Percentiles rank a stretch among this genome's conserved stretches.
These are phyloP conservation scores for Mycena latifolia DNA, from an alignment of 768 basidiomycete species.

Conservation along the genomic window DNA sequence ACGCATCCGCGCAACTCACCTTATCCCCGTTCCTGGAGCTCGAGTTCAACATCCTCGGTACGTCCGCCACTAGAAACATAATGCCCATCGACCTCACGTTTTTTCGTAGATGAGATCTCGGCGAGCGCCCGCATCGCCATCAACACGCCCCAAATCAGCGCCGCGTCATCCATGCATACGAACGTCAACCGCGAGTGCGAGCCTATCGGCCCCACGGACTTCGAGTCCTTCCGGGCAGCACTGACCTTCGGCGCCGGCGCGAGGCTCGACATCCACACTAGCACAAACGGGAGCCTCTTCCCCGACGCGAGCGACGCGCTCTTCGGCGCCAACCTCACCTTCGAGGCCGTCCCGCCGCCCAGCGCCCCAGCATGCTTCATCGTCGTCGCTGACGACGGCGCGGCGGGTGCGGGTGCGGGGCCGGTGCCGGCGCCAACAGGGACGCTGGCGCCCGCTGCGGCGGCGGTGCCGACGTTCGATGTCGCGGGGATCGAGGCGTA, in stretches of 20 bases:
- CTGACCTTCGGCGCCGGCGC: slow-evolving; percentile 24
- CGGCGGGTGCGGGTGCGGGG: neutral
- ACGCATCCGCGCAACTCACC: slow-evolving; percentile 8
- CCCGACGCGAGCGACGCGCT: neutral
- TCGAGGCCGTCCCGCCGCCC: neutral
- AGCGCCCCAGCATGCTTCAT: slow-evolving; percentile 13
- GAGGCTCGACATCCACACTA: slow-evolving; percentile 6
- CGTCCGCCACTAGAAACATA: neutral
- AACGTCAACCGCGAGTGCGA: slow-evolving; percentile 25
- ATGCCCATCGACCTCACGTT: neutral
- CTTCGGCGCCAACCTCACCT: slow-evolving; percentile 8
- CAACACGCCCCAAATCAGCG: slow-evolving; percentile 19
- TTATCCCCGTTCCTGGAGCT: slow-evolving; percentile 24
- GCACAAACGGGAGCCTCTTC: neutral
- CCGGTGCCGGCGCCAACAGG: slow-evolving; percentile 19
- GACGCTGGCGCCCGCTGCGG: slow-evolving; percentile 8
- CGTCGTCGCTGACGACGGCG: slow-evolving; percentile 16
- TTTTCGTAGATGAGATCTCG: neutral
- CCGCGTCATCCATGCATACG: neutral
- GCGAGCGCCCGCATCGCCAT: neutral
- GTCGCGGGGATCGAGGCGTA: slow-evolving; percentile 21
- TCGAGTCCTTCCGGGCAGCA: slow-evolving; percentile 18
- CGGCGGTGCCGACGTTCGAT: slow-evolving; percentile 19
- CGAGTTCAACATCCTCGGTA: slow-evolving; percentile 5
- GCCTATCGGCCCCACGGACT: slow-evolving; percentile 14